Percentiles rank a stretch among this genome's conserved stretches.
Evolutionary conservation across 73 alveolate genomes (phyloP).

Genomic region (Tetrahymena malaccensis): DNA sequence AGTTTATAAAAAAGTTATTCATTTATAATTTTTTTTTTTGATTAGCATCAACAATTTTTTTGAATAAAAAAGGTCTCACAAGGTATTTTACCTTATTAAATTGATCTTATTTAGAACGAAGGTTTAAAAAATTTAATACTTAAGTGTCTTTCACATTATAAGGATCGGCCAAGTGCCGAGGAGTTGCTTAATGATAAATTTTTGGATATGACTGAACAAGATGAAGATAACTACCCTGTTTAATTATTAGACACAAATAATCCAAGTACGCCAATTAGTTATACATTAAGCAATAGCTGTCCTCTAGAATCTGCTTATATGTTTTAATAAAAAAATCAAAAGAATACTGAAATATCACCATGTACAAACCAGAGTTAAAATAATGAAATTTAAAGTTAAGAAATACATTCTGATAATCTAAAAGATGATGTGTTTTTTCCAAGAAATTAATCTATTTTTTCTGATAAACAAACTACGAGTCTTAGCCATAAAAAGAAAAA

Average conservation of each 20-base stretch:
- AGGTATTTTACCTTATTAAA: conserved; percentile 48
- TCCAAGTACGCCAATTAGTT: not conserved
- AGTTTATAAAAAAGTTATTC: conserved; percentile 47
- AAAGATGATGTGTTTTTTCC: not conserved
- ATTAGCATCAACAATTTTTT: too few relatives aligned
- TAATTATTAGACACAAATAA: not conserved
- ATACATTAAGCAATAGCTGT: not conserved
- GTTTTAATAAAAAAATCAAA: not conserved
- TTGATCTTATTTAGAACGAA: conserved; percentile 57
- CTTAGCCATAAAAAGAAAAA: not conserved
- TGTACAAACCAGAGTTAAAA: not conserved
- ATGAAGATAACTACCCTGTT: conserved; percentile 29
- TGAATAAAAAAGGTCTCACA: conserved; percentile 22
- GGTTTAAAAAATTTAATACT: conserved; percentile 66
- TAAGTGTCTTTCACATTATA: conserved; percentile 48
- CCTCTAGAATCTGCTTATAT: not conserved
- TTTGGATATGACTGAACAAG: conserved; percentile 13
- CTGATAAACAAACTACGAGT: not conserved
- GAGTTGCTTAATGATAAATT: conserved; percentile 27
- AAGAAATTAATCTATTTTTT: not conserved
- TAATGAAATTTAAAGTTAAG: not conserved
- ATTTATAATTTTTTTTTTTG: too few relatives aligned
- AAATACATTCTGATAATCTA: not conserved
- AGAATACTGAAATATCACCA: not conserved
- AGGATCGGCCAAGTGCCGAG: conserved; percentile 33